phyloP scores from a whole-genome alignment of 345 rosid genomes.

The Linum tenue region DNA sequence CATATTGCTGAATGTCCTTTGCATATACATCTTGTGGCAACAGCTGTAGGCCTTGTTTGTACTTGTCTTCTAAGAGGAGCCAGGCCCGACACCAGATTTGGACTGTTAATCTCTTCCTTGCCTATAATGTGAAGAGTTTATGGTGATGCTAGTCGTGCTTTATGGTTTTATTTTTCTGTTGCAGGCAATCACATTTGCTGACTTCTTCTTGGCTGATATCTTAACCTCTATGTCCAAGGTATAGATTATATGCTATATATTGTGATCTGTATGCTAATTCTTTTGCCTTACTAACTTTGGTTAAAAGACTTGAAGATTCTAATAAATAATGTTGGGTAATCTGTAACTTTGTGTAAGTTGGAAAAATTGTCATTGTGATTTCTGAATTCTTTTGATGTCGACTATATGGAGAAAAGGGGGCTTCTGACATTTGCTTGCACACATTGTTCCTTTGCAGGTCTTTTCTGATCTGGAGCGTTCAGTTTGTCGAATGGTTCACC shows the following conservation, averaged over 20 bases:
- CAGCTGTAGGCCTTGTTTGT: too few species aligned
- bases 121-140: neutral
- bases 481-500: constrained; percentile 88
- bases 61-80: too few species aligned
- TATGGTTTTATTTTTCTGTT: constrained; percentile 9
- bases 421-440: neutral
- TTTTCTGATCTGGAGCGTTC: constrained; percentile 93
- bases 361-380: neutral
- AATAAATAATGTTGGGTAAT: neutral
- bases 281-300: neutral
- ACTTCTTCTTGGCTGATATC: constrained; percentile 92
- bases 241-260: constrained; percentile 14
- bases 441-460: constrained; percentile 46
- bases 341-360: neutral
- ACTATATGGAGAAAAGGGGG: neutral
- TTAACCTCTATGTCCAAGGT: constrained; percentile 96
- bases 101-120: neutral
- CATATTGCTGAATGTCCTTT: too few species aligned
- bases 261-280: too few species aligned
- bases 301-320: neutral
- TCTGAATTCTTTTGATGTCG: neutral
- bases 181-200: constrained; percentile 78
- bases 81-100: too few species aligned
- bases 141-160: neutral
- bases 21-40: too few species aligned